Conservation (phyloP, 768 basidiomycete species). For the Naganishia antarctica region DNA sequence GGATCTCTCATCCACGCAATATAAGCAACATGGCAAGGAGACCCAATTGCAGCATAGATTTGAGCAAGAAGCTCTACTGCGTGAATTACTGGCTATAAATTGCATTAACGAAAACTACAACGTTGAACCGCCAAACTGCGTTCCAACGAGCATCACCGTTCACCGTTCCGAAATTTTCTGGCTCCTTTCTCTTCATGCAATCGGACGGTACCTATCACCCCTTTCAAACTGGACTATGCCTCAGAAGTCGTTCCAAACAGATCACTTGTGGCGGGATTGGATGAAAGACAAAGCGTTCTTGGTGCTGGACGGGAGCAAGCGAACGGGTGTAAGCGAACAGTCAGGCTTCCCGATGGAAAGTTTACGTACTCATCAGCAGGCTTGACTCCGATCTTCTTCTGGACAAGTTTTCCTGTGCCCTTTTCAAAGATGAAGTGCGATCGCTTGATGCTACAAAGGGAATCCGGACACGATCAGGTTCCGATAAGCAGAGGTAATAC, state of each 20-base stretch:
- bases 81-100: conserved; percentile 6
- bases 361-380: conserved; percentile 63
- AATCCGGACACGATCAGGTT: neutral
- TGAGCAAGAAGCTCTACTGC: no score
- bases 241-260: neutral
- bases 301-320: neutral
- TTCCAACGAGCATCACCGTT: no score
- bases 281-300: conserved; percentile 20
- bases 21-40: no score
- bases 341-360: neutral
- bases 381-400: conserved; percentile 78
- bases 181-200: neutral
- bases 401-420: conserved; percentile 73
- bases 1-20: no score
- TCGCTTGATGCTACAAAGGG: conserved; percentile 63
- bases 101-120: conserved; percentile 23
- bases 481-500: neutral
- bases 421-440: conserved; percentile 91
- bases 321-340: neutral
- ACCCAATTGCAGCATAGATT: no score
- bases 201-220: neutral
- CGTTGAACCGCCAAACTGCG: conserved; percentile 15
- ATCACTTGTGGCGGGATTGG: conserved; percentile 18
- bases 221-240: neutral
- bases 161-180: no score